Evolutionary conservation across 108 stramenopile species (phyloP).

Genomic region (Cyclotella cryptica): DNA sequence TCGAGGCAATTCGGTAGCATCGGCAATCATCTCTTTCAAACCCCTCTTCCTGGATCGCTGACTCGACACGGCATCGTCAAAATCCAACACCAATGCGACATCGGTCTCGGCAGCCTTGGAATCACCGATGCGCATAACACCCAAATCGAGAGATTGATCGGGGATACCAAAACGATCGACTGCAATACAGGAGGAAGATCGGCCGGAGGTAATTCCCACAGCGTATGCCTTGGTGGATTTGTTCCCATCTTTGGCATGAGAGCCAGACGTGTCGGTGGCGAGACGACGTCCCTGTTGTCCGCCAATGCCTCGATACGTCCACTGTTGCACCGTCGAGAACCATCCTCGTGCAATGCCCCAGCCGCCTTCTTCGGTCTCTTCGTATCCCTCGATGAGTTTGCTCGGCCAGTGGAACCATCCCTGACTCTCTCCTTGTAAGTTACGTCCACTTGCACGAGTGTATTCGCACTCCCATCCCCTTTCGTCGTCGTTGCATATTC

Average conservation of each 20-base stretch:
- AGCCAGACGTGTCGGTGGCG: background rate
- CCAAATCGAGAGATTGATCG: conserved; percentile 2
- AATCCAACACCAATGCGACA: conserved; percentile 20
- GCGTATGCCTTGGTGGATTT: background rate
- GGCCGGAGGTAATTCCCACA: conserved; percentile 7
- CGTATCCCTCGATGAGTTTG: too few relatives aligned
- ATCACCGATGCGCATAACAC: conserved; percentile 29
- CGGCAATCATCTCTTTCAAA: conserved; percentile 11
- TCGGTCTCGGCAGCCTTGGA: conserved; percentile 1
- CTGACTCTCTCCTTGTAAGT: background rate
- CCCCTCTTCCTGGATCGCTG: background rate
- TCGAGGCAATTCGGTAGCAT: conserved; percentile 4
- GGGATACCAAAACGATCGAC: conserved; percentile 15
- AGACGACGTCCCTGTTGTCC: background rate
- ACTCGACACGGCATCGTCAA: conserved; percentile 11
- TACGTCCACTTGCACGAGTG: background rate
- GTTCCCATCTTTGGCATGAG: background rate
- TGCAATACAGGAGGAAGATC: conserved; percentile 4
- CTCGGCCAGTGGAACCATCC: background rate
- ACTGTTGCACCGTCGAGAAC: too few relatives aligned
- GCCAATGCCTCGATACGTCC: too few relatives aligned
- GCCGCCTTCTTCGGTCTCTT: too few relatives aligned
- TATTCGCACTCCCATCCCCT: conserved; percentile 26
- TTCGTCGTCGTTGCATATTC: conserved; percentile 30
- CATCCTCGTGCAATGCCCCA: too few relatives aligned